These are phyloP conservation scores for Alternaria brassicicola DNA, from an alignment of 2,329 filamentous ascomycete genomes.

Conservation along the genomic window DNA sequence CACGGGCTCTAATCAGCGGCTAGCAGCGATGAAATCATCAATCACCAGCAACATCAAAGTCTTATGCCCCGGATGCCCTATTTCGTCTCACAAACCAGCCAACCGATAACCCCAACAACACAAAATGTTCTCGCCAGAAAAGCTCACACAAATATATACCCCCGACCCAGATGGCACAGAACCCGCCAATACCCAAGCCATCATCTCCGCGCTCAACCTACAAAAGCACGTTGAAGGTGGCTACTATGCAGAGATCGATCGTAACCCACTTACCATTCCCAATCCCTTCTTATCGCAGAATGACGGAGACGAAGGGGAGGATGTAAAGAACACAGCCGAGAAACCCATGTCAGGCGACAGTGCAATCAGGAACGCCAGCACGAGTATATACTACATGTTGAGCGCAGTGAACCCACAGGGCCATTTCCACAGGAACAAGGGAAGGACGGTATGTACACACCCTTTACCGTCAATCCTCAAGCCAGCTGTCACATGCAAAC, in stretches of 20 bases:
- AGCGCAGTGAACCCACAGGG: conserved; percentile 63
- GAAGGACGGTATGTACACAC: conserved; percentile 52
- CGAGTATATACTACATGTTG: conserved; percentile 69
- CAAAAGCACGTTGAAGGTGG: conserved; percentile 57
- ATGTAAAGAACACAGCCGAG: conserved; percentile 29
- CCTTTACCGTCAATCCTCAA: background rate
- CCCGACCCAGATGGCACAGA: conserved; percentile 10
- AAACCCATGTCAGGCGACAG: conserved; percentile 50
- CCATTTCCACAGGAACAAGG: conserved; percentile 67
- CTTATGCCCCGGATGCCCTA: too few species aligned
- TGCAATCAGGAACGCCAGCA: conserved; percentile 60
- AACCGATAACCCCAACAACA: background rate
- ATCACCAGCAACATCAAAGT: background rate
- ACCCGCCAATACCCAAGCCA: conserved; percentile 12
- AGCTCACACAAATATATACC: background rate
- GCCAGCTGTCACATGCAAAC: background rate
- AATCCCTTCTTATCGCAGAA: conserved; percentile 56
- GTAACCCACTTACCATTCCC: conserved; percentile 54
- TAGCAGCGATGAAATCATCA: background rate
- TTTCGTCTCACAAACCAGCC: background rate
- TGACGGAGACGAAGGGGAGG: conserved; percentile 3
- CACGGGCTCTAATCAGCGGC: background rate
- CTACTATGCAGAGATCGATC: conserved; percentile 58
- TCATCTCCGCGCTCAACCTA: conserved; percentile 48
- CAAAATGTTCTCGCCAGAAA: background rate